phyloP scores from a whole-genome alignment of 2,329 filamentous ascomycete species.

The Colletotrichum magnum region DNA sequence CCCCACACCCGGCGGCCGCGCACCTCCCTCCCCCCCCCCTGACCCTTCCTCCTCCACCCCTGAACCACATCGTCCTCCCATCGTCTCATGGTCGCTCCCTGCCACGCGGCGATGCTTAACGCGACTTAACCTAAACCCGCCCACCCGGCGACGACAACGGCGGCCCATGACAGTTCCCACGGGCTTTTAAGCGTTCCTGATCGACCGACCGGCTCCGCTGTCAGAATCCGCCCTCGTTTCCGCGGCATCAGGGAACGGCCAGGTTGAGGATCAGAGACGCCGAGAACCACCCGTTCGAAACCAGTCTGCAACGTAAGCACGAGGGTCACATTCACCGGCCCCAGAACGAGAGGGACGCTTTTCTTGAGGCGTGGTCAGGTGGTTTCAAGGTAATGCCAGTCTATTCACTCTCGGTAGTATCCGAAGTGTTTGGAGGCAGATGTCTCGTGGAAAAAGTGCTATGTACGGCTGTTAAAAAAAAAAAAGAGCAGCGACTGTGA shows the following conservation, averaged over 20 bases:
- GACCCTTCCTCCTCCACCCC: neutral
- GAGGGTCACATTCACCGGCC: neutral
- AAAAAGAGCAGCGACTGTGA: conserved; percentile 26
- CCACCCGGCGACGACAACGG: neutral
- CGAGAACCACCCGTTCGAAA: conserved; percentile 23
- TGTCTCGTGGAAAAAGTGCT: conserved; percentile 4
- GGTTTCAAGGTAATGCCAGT: conserved; percentile 15
- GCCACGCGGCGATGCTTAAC: conserved; percentile 29
- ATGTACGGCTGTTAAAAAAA: conserved; percentile 23
- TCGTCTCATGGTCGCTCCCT: conserved; percentile 22
- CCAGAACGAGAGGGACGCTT: neutral
- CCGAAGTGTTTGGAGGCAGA: neutral
- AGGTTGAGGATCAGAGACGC: too few relatives aligned
- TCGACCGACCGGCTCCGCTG: conserved; percentile 6
- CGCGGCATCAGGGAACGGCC: neutral
- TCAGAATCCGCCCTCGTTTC: conserved; percentile 20
- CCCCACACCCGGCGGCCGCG: conserved; percentile 10
- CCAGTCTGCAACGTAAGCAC: conserved; percentile 11
- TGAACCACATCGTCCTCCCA: neutral
- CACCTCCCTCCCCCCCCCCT: neutral
- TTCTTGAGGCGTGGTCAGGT: neutral
- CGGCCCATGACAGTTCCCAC: neutral
- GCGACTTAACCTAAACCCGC: conserved; percentile 28
- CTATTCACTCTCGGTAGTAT: conserved; percentile 26
- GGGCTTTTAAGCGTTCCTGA: neutral